Evolutionary conservation across 2,329 filamentous ascomycete genomes (phyloP).

Genomic region (Penicillium sp.): DNA sequence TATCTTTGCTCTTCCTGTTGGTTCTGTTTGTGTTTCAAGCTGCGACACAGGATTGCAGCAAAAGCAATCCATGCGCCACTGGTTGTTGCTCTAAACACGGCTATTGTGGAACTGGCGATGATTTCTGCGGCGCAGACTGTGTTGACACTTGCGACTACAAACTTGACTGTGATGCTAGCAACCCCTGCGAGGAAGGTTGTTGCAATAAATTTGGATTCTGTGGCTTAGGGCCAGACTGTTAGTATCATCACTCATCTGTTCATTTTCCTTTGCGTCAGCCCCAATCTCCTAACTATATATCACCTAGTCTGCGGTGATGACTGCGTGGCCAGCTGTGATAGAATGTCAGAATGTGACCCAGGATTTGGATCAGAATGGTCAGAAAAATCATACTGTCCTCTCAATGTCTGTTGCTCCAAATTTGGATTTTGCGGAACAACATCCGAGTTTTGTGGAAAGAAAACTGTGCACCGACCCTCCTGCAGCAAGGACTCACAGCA

Average conservation of each 20-base stretch:
- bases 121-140: slow-evolving; percentile 2
- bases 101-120: neutral
- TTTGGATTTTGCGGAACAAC: too few species aligned
- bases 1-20: too few species aligned
- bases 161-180: slow-evolving; percentile 1
- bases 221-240: slow-evolving; percentile 3
- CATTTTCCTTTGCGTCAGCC: too few species aligned
- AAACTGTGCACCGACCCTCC: too few species aligned
- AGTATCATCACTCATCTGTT: too few species aligned
- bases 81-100: too few species aligned
- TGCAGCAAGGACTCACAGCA: too few species aligned
- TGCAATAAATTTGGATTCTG: slow-evolving; percentile 3
- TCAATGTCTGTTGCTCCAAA: neutral
- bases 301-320: neutral
- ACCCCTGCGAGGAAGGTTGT: neutral
- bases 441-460: too few species aligned
- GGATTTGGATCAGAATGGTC: neutral
- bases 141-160: neutral
- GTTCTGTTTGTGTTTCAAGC: too few species aligned
- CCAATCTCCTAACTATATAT: too few species aligned
- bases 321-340: neutral
- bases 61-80: too few species aligned
- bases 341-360: neutral
- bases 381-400: neutral
- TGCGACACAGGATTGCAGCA: too few species aligned